Evolutionary conservation across 306 rosid species (phyloP), one percentile per base, ranked within the genome.

Genomic region (Oemleria cerasiformis): DNA sequence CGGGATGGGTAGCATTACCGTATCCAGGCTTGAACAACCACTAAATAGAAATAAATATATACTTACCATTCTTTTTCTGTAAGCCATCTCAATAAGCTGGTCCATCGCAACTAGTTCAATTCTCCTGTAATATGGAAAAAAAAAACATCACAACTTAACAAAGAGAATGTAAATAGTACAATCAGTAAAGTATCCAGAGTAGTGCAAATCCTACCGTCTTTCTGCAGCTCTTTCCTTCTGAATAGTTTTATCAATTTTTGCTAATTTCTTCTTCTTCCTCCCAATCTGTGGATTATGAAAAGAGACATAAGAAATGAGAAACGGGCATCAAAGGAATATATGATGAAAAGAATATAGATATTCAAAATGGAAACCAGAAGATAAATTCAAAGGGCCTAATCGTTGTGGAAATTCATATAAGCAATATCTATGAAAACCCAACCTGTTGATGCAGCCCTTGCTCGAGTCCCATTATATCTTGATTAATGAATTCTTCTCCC

Each of bases 31-130:
- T 20, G 14, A 17, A 61, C 45, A 20, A 61, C 44, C 5, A 5
- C 19, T 39, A 61, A 34, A 59, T 56, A 5, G 11, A 75, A 65
- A 49, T 50, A 42, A 50, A 53, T 17, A 23, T 62, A 48, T 20
- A 66, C 61, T 79, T 82, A 92, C 98, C 98, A 85, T 41, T 84
- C 86, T 78, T 84, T 83, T 92, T 75, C 73, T 83, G 91, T 88
- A 90, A 69, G 96, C 96, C 60, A 82, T 81, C 81, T 86, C 96
- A 85, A 79, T 65, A 58, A 92, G 98, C 63, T 88, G 86, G 86
- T 92, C 96, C 82, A 86, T 84, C 19, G 96, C 98, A 75, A 86
- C 81, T 80, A 84, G 87, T 82, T 90, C 96, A 51, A 85, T 75
- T 51, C 78, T 82, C 91, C 98, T 92, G 92, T 57, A 47, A 83